Evolutionary conservation across 495 filamentous ascomycete species (phyloP).

Genomic region (Viridothelium virens): DNA sequence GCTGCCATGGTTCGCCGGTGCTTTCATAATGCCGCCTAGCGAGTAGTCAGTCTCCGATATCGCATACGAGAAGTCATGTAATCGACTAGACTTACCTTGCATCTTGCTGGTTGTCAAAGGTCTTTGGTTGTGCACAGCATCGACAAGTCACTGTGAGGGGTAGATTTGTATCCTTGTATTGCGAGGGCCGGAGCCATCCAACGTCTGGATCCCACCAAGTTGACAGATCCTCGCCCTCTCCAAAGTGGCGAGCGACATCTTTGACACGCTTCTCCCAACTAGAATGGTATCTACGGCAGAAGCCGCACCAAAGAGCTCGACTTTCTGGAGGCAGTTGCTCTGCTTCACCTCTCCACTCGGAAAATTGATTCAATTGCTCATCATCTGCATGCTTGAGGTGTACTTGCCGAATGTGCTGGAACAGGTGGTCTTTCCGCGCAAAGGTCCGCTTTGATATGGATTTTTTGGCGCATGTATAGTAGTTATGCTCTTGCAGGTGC

Average conservation of each 20-base stretch:
- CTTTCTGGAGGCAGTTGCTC: conserved; percentile 4
- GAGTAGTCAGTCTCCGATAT: background rate
- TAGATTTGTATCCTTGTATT: background rate
- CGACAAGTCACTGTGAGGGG: conserved; percentile 7
- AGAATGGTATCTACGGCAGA: conserved; percentile 5
- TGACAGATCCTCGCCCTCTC: conserved; percentile 2
- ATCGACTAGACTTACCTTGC: background rate
- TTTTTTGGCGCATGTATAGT: conserved; percentile 60
- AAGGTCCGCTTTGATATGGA: conserved; percentile 62
- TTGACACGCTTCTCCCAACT: conserved; percentile 9
- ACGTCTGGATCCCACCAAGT: conserved; percentile 10
- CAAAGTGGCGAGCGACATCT: conserved; percentile 5
- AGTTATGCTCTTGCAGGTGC: conserved; percentile 66
- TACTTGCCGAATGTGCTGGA: conserved; percentile 61
- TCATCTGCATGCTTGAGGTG: conserved; percentile 11
- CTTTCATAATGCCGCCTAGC: conserved; percentile 1
- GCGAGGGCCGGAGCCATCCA: conserved; percentile 3
- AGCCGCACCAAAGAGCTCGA: conserved; percentile 8
- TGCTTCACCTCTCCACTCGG: conserved; percentile 7
- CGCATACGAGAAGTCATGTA: background rate
- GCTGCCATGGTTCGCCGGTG: conserved; percentile 5
- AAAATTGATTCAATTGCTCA: conserved; percentile 8
- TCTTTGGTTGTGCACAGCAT: conserved; percentile 1
- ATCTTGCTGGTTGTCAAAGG: conserved; percentile 9
- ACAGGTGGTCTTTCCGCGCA: conserved; percentile 75